These are phyloP conservation scores for Microsporum audouinii DNA, from an alignment of 2,329 filamentous ascomycete genomes.

Conservation along the genomic window DNA sequence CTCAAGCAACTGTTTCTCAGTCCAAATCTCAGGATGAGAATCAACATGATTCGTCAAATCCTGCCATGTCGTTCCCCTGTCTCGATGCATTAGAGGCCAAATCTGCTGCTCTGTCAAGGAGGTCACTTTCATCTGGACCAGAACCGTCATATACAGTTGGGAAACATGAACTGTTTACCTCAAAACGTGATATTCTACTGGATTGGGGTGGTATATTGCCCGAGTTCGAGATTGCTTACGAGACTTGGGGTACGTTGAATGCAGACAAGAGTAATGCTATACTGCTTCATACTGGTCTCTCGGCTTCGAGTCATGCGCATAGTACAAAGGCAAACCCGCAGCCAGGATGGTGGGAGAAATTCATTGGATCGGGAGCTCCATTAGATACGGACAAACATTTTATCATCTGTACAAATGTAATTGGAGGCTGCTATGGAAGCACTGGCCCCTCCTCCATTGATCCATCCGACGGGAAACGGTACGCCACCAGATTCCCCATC, in stretches of 20 bases:
- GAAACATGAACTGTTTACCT: conserved; percentile 67
- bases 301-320: conserved; percentile 92
- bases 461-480: conserved; percentile 74
- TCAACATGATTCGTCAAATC: conserved; percentile 49
- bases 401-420: conserved; percentile 90
- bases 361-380: conserved; percentile 77
- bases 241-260: conserved; percentile 80
- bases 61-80: conserved; percentile 79
- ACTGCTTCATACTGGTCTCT: conserved; percentile 83
- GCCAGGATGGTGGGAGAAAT: conserved; percentile 97
- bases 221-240: conserved; percentile 82
- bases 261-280: conserved; percentile 75
- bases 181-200: conserved; percentile 60
- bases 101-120: conserved; percentile 59
- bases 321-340: conserved; percentile 78
- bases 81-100: conserved; percentile 72
- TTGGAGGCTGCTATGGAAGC: conserved; percentile 91
- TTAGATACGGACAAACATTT: conserved; percentile 88
- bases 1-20: background rate
- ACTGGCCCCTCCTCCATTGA: conserved; percentile 84
- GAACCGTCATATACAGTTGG: conserved; percentile 92
- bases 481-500: conserved; percentile 91
- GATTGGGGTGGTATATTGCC: conserved; percentile 93
- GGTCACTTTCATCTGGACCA: conserved; percentile 62
- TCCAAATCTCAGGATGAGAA: background rate